Conservation (phyloP, 192 early-diverging fungal species). For the Obelidium mucronatum region DNA sequence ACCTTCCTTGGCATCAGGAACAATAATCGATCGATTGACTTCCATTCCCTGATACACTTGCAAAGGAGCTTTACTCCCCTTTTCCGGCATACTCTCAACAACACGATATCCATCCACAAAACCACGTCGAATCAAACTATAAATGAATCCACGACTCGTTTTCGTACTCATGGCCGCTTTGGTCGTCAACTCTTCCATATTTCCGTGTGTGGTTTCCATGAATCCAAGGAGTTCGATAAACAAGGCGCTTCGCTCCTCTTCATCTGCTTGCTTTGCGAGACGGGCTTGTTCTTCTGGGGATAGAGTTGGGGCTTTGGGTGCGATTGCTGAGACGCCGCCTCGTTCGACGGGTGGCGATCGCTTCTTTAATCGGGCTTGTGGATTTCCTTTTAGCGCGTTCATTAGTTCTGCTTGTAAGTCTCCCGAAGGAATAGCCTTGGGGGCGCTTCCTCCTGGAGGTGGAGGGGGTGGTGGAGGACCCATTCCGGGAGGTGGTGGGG, state of each 20-base stretch:
- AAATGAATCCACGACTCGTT: slow-evolving; percentile 54
- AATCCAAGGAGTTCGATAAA: slow-evolving; percentile 58
- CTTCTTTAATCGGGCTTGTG: slow-evolving; percentile 41
- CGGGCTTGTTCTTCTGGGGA: slow-evolving; percentile 35
- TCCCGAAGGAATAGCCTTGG: background rate
- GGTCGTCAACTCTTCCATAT: slow-evolving; percentile 49
- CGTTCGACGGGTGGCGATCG: slow-evolving; percentile 12
- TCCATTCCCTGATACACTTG: slow-evolving; percentile 53
- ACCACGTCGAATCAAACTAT: slow-evolving; percentile 48
- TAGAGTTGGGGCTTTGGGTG: slow-evolving; percentile 11
- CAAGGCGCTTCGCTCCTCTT: slow-evolving; percentile 41
- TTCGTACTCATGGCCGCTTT: slow-evolving; percentile 45
- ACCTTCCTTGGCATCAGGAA: slow-evolving; percentile 40
- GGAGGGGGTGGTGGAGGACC: slow-evolving; percentile 19
- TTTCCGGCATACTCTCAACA: slow-evolving; percentile 5
- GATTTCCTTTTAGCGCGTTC: slow-evolving; percentile 18
- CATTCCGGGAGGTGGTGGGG: slow-evolving; percentile 36
- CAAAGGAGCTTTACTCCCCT: slow-evolving; percentile 33
- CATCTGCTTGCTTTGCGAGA: slow-evolving; percentile 26
- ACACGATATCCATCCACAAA: slow-evolving; percentile 51
- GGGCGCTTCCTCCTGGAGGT: slow-evolving; percentile 1
- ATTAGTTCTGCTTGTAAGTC: slow-evolving; percentile 12
- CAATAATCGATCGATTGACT: slow-evolving; percentile 47
- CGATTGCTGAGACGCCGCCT: background rate
- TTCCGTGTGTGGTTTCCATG: slow-evolving; percentile 58